Evolutionary conservation across 371 early-diverging fungal genomes (phyloP).

Genomic region (Vairimorpha necatrix): DNA sequence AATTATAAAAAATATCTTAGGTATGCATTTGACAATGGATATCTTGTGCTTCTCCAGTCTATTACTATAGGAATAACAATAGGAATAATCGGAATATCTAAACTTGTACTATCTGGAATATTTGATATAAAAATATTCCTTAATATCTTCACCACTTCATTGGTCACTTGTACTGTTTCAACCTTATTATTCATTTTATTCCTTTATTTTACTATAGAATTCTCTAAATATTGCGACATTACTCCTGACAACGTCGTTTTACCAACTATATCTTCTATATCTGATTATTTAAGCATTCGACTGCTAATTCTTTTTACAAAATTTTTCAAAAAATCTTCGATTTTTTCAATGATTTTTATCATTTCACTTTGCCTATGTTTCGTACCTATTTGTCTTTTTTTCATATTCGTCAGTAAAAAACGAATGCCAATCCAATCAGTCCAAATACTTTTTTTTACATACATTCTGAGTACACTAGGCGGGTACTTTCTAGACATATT

Average conservation of each 20-base stretch:
- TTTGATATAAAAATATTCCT: constrained; percentile 1
- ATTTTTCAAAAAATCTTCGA: neutral
- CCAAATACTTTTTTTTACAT: constrained; percentile 36
- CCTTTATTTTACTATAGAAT: constrained; percentile 46
- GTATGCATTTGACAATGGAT: constrained; percentile 59
- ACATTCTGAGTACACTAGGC: constrained; percentile 27
- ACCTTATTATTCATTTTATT: constrained; percentile 56
- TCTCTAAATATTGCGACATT: constrained; percentile 32
- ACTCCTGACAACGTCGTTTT: constrained; percentile 63
- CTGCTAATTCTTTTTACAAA: constrained; percentile 51
- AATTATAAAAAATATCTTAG: constrained; percentile 33
- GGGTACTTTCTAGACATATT: constrained; percentile 45
- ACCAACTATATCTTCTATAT: constrained; percentile 56
- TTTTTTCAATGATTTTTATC: neutral
- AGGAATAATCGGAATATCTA: constrained; percentile 52
- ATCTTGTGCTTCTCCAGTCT: constrained; percentile 57
- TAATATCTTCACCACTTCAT: constrained; percentile 29
- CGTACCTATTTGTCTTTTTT: constrained; percentile 27
- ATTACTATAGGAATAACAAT: constrained; percentile 51
- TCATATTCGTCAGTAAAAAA: constrained; percentile 31
- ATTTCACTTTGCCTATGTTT: constrained; percentile 13
- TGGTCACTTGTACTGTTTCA: constrained; percentile 54
- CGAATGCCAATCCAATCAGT: constrained; percentile 49
- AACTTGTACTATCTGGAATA: constrained; percentile 22
- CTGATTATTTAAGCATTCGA: constrained; percentile 53